These are phyloP conservation scores for Xerocomellus amylosporus DNA, from an alignment of 768 basidiomycete species.

Conservation along the genomic window DNA sequence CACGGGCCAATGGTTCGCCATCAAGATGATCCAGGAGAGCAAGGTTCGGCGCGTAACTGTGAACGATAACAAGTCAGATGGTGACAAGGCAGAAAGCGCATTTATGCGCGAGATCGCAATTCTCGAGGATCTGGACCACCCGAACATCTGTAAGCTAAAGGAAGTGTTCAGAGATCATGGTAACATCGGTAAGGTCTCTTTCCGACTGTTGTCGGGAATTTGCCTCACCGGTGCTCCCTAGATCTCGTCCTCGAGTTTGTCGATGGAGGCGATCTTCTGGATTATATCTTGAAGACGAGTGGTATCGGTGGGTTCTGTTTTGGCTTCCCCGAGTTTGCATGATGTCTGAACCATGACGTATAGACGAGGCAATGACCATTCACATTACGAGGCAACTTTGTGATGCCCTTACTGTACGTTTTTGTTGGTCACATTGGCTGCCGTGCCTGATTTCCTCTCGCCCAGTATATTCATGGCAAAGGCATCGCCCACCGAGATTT, in stretches of 20 bases:
- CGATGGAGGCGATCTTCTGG: slow-evolving; percentile 85
- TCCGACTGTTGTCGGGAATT: not conserved
- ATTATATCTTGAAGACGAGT: slow-evolving; percentile 60
- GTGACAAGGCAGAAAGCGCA: slow-evolving; percentile 31
- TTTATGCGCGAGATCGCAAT: slow-evolving; percentile 78
- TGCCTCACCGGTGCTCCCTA: slow-evolving; percentile 35
- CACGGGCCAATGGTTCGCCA: slow-evolving; percentile 75
- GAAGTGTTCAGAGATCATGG: slow-evolving; percentile 72
- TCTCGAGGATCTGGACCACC: slow-evolving; percentile 71
- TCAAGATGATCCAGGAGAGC: slow-evolving; percentile 76
- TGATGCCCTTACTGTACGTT: slow-evolving; percentile 64
- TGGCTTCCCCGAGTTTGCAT: not conserved
- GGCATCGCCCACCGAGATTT: slow-evolving; percentile 91
- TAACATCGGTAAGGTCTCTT: slow-evolving; percentile 48
- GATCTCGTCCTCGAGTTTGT: slow-evolving; percentile 83
- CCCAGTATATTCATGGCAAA: slow-evolving; percentile 62
- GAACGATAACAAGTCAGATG: slow-evolving; percentile 30
- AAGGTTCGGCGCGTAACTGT: slow-evolving; percentile 42
- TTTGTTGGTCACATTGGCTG: not conserved
- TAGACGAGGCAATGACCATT: slow-evolving; percentile 55
- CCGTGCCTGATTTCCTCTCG: slow-evolving; percentile 1
- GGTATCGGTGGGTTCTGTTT: slow-evolving; percentile 54
- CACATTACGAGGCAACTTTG: slow-evolving; percentile 84
- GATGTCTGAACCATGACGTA: not conserved
- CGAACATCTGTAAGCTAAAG: slow-evolving; percentile 76